Evolutionary conservation across 768 basidiomycete genomes (phyloP), one percentile per base, ranked within the genome.

Genomic region (Auriculariales sp.): DNA sequence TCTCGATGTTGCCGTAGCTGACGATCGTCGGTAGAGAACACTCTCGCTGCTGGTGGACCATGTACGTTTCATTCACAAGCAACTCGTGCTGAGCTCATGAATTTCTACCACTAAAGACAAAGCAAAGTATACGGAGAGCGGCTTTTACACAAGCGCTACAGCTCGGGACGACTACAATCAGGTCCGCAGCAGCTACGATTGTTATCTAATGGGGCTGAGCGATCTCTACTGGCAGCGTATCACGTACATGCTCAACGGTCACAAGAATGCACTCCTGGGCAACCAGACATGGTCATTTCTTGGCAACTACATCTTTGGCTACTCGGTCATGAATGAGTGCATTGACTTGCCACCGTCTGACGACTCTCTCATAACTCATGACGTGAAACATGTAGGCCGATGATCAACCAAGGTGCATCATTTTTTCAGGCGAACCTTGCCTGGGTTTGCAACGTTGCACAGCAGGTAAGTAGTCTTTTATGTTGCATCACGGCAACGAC

Each of bases 251-350:
- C 15, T 44, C 6, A 44, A 44, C 39, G 27, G 12, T 6, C 39
- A 44, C 39, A 44, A 24, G 39, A 44, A 44, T 25, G 39, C 39
- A 12, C 39, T 44, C 19, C 14, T 44, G 6, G 22, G 22, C 6
- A 44, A 44, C 22, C 39, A 44, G 22, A 12, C 39, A 6, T 44
- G 39, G 39, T 44, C 39, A 7, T 44, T 44, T 25, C 39, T 44
- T 25, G 39, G 14, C 22, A 25, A 19, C 19, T 44, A 44, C 39
- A 44, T 44, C 39, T 44, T 44, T 25, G 39, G 39, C 6, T 44
- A 44, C 39, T 44, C 39, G 19, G 39, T 44, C 39, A 44, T 44
- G 39, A 44, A 44, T 25, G 39, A 44, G 39, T 44, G 10, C 19
- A 25, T 24, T n/a, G n/a, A n/a, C n/a, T n/a, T 24, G 39, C 0